A percentile compares a stretch with the other conserved stretches of the same genome.
Conservation (phyloP, 768 basidiomycete genomes). For the Lactarius deliciosus region DNA sequence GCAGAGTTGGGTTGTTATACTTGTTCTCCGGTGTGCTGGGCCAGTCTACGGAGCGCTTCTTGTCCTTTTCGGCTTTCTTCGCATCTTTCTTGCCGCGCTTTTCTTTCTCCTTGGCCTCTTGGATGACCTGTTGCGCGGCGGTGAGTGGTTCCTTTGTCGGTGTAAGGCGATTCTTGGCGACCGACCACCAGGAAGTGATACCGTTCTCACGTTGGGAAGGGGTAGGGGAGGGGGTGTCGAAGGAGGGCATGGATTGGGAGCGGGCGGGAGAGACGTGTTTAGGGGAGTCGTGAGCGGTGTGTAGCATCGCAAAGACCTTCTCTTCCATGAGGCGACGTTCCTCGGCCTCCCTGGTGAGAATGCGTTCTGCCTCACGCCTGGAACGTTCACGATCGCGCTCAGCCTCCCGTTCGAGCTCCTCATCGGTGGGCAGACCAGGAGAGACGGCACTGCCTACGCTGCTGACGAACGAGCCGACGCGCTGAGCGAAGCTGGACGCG, state of each 20-base stretch:
- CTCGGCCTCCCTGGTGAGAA: slow-evolving; percentile 68
- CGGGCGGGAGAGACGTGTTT: slow-evolving; percentile 60
- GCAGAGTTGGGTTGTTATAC: slow-evolving; percentile 55
- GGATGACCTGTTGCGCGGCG: slow-evolving; percentile 79
- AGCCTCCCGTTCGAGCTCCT: slow-evolving; percentile 80
- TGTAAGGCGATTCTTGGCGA: slow-evolving; percentile 72
- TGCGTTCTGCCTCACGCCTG: slow-evolving; percentile 74
- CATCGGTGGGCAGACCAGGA: slow-evolving; percentile 57
- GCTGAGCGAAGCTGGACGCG: slow-evolving; percentile 72
- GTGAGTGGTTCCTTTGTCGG: slow-evolving; percentile 80
- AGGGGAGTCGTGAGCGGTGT: slow-evolving; percentile 39
- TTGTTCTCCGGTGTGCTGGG: slow-evolving; percentile 52
- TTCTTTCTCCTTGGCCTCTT: slow-evolving; percentile 67
- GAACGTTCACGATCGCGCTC: slow-evolving; percentile 73
- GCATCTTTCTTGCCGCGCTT: slow-evolving; percentile 45
- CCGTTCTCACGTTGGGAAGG: slow-evolving; percentile 59
- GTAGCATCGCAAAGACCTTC: slow-evolving; percentile 73
- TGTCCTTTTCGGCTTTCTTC: slow-evolving; percentile 47
- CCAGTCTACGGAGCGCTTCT: slow-evolving; percentile 45
- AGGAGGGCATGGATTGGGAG: slow-evolving; percentile 48
- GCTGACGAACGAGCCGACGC: slow-evolving; percentile 66
- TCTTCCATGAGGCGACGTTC: slow-evolving; percentile 70
- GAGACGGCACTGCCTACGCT: slow-evolving; percentile 42
- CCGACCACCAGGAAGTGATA: slow-evolving; percentile 59
- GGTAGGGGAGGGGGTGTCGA: slow-evolving; percentile 52